These are phyloP conservation scores for Bruguiera gymnorhiza DNA, from an alignment of 345 rosid species.

Conservation along the genomic window DNA sequence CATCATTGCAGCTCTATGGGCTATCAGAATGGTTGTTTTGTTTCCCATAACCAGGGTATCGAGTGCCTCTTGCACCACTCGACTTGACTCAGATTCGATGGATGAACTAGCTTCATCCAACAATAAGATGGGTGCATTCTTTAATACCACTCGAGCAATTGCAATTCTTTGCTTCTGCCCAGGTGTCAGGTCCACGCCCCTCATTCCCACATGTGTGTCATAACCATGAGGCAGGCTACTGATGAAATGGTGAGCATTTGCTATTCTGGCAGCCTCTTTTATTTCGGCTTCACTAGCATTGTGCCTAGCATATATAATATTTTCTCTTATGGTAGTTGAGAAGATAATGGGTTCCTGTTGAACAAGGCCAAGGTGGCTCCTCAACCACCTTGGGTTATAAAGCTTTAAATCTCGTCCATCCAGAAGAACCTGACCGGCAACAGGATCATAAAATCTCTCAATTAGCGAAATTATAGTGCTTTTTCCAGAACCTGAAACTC, in stretches of 20 bases:
- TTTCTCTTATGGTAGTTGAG: constrained; percentile 92
- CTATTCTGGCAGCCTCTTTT: constrained; percentile 99
- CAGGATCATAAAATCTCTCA: constrained; percentile 95
- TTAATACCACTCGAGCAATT: constrained; percentile 88
- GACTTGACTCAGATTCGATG: constrained; percentile 94
- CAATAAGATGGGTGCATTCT: constrained; percentile 90
- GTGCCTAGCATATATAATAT: constrained; percentile 95
- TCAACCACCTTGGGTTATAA: constrained; percentile 91
- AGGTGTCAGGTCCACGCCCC: constrained; percentile 96
- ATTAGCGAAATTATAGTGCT: constrained; percentile 94
- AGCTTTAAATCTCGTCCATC: constrained; percentile 90
- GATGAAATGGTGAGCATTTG: constrained; percentile 98
- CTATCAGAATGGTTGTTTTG: constrained; percentile 92
- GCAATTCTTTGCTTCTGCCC: constrained; percentile 99
- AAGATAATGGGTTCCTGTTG: constrained; percentile 98
- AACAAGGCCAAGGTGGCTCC: constrained; percentile 91
- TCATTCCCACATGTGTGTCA: constrained; percentile 97
- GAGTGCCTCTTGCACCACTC: constrained; percentile 94
- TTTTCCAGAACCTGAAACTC: constrained; percentile 99
- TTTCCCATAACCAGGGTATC: constrained; percentile 95
- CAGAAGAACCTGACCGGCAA: constrained; percentile 90
- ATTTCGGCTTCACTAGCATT: constrained; percentile 97
- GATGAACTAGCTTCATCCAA: constrained; percentile 96
- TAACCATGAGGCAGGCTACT: constrained; percentile 97
- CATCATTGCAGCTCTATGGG: constrained; percentile 97